phyloP scores from a whole-genome alignment of 208 protist genomes.

The Leishmania amazonensis region DNA sequence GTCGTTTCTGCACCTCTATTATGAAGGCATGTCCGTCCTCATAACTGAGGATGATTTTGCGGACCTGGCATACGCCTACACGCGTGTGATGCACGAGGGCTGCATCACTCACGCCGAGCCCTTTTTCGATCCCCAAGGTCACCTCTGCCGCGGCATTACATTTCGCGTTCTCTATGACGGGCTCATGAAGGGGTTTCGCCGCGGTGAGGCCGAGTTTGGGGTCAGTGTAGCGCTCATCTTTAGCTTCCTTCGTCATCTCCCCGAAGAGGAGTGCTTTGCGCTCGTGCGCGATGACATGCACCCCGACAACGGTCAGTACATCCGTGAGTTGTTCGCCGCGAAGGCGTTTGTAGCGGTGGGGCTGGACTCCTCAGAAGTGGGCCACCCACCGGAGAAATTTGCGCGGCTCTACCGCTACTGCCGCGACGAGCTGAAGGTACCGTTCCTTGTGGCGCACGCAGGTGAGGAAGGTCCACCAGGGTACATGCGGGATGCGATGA shows the following conservation, averaged over 20 bases:
- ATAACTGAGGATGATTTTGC: constrained; percentile 53
- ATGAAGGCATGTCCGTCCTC: constrained; percentile 50
- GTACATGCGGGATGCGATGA: constrained; percentile 36
- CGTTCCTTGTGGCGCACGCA: constrained; percentile 48
- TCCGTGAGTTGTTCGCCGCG: constrained; percentile 43
- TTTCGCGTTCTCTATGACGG: constrained; percentile 51
- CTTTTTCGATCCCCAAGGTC: constrained; percentile 65
- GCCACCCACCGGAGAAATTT: constrained; percentile 58
- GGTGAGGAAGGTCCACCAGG: constrained; percentile 57
- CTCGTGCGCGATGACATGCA: constrained; percentile 35
- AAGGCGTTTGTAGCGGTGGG: constrained; percentile 51
- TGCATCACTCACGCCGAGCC: constrained; percentile 47
- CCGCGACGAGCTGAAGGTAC: constrained; percentile 42
- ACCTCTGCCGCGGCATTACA: constrained; percentile 42
- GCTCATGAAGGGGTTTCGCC: constrained; percentile 35
- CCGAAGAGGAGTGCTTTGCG: constrained; percentile 45
- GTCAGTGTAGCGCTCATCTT: constrained; percentile 45
- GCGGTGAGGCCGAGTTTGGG: constrained; percentile 40
- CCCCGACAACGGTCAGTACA: constrained; percentile 35
- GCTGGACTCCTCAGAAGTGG: constrained; percentile 49
- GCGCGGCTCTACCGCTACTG: constrained; percentile 49
- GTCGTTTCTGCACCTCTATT: constrained; percentile 65
- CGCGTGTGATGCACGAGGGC: constrained; percentile 33
- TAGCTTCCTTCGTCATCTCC: constrained; percentile 49
- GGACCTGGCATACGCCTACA: constrained; percentile 51